Conservation (phyloP, 179 eudicot genomes). For the Camellia oleifera region DNA sequence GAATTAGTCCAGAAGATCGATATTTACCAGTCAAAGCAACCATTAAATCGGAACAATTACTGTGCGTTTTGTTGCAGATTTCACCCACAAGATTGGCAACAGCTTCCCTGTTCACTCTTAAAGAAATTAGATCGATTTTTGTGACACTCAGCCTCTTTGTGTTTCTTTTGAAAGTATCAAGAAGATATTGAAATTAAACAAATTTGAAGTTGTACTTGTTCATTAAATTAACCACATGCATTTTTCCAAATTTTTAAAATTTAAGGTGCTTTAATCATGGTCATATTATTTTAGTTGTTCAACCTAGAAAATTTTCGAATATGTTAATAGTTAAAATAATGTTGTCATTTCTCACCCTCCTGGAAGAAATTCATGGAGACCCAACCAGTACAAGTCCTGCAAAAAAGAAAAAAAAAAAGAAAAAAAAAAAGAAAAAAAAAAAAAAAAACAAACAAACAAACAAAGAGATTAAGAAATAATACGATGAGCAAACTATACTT, state of each 20-base stretch:
- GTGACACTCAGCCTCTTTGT: too few species aligned
- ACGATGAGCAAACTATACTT: not conserved
- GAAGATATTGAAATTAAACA: too few species aligned
- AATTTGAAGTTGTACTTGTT: not conserved
- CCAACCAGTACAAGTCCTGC: constrained; percentile 50
- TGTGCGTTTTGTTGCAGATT: constrained; percentile 34
- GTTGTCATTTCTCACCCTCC: constrained; percentile 39
- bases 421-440: not conserved
- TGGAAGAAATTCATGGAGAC: constrained; percentile 45
- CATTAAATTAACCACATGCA: not conserved
- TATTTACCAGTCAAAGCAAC: constrained; percentile 46
- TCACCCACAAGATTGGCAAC: constrained; percentile 35
- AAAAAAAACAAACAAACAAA: not conserved
- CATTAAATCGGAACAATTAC: constrained; percentile 41
- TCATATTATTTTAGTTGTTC: too few species aligned
- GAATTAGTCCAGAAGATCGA: not conserved
- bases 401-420: not conserved
- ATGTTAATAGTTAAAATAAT: too few species aligned
- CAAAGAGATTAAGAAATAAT: not conserved
- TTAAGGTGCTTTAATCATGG: too few species aligned
- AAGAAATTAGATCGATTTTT: not conserved
- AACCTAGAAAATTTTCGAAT: too few species aligned
- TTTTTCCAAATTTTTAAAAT: not conserved
- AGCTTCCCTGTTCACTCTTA: constrained; percentile 27
- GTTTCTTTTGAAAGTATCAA: too few species aligned